Evolutionary conservation across 768 basidiomycete species (phyloP).

Genomic region (Suillus americanus): DNA sequence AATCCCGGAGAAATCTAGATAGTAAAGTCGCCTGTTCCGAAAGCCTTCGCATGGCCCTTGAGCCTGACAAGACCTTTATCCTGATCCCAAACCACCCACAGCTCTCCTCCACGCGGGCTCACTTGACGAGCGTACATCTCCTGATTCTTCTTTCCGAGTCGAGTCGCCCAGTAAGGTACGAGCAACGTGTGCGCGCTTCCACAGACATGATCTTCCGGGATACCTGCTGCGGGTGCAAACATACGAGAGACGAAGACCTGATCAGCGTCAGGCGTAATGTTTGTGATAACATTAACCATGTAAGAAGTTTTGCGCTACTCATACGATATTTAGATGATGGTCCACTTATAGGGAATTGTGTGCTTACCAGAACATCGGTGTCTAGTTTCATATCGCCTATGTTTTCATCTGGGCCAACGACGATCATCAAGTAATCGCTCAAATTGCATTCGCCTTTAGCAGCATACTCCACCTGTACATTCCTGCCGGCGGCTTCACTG

Average conservation of each 20-base stretch:
- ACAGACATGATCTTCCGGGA: conserved; percentile 51
- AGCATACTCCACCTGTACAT: conserved; percentile 36
- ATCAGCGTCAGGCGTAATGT: conserved; percentile 26
- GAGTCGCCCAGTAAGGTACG: conserved; percentile 46
- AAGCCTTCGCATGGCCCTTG: conserved; percentile 32
- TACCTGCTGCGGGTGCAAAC: conserved; percentile 39
- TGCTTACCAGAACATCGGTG: conserved; percentile 33
- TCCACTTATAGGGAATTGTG: conserved; percentile 6
- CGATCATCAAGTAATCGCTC: conserved; percentile 38
- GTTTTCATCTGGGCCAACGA: conserved; percentile 40
- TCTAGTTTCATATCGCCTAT: conserved; percentile 34
- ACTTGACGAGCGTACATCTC: conserved; percentile 46
- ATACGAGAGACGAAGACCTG: conserved; percentile 49
- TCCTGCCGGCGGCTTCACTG: conserved; percentile 36
- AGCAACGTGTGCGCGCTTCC: conserved; percentile 53
- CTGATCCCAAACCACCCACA: conserved; percentile 40
- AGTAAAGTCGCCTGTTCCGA: conserved; percentile 7
- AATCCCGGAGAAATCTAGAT: background rate
- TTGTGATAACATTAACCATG: conserved; percentile 42
- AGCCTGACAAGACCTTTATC: conserved; percentile 32
- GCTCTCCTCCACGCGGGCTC: conserved; percentile 47
- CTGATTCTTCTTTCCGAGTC: conserved; percentile 16
- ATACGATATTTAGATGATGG: conserved; percentile 16
- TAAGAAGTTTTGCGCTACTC: conserved; percentile 3
- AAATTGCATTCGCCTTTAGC: conserved; percentile 36